A percentile compares a stretch with the other conserved stretches of the same genome.
Conservation (phyloP, 345 rosid genomes). For the Eucalyptus viminalis region DNA sequence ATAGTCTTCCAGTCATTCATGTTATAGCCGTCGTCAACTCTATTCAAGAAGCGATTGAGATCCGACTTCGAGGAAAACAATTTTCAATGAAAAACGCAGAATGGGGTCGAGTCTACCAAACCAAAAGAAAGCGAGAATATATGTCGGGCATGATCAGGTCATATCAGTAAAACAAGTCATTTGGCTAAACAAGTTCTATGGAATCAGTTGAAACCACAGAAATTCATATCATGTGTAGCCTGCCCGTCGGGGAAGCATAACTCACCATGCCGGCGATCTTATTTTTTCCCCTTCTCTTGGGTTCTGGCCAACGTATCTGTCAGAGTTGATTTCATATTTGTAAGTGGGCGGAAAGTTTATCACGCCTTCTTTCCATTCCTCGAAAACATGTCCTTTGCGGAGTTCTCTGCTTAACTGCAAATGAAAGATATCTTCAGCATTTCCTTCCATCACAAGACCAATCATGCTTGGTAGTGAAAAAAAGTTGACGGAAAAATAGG, state of each 20-base stretch:
- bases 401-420: conserved; percentile 73
- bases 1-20: not conserved
- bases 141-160: not conserved
- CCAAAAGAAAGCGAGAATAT: not conserved
- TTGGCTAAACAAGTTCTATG: not conserved
- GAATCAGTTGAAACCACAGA: not conserved
- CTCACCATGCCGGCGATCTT: conserved; percentile 98
- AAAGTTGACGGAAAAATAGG: not conserved
- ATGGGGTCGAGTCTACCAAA: not conserved
- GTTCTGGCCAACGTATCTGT: conserved; percentile 74
- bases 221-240: not conserved
- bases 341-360: conserved; percentile 91
- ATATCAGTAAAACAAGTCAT: not conserved
- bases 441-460: not conserved
- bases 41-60: not conserved
- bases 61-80: not conserved
- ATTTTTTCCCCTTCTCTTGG: conserved; percentile 79
- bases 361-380: conserved; percentile 87
- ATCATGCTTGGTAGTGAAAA: not conserved
- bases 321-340: conserved; percentile 82
- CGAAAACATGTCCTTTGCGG: conserved; percentile 61
- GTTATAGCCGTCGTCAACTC: not conserved
- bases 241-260: not conserved
- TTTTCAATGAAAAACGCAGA: not conserved
- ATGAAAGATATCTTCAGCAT: not conserved